phyloP scores from a whole-genome alignment of 257 asterid genomes.

The Cordia subcordata region DNA sequence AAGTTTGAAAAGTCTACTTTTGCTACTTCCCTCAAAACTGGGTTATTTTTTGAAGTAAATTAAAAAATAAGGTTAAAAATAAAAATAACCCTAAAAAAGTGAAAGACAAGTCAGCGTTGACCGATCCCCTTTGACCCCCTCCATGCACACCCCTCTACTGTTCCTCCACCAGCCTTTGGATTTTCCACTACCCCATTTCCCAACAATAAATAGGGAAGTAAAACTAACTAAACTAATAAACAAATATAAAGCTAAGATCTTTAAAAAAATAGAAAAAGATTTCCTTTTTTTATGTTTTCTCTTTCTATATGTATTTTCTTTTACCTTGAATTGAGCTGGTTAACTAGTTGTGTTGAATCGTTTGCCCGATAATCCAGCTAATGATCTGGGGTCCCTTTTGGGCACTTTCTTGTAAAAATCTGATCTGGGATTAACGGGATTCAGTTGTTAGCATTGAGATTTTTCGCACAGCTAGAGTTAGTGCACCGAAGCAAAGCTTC shows the following conservation, averaged over 20 bases:
- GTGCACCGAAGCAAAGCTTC: constrained; percentile 15
- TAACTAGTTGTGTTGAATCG: constrained; percentile 2
- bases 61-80: background rate
- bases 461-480: constrained; percentile 6
- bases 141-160: background rate
- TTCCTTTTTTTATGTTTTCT: background rate
- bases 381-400: constrained; percentile 26
- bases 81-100: too few species aligned
- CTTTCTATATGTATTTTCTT: background rate
- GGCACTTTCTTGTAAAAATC: constrained; percentile 19
- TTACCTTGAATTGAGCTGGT: background rate
- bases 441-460: constrained; percentile 10
- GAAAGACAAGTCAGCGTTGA: background rate
- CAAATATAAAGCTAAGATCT: background rate
- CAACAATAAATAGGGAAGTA: background rate
- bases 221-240: too few species aligned
- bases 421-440: constrained; percentile 27
- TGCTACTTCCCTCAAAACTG: too few species aligned
- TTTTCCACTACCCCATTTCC: background rate
- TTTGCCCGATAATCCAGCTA: constrained; percentile 14
- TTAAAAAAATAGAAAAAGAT: background rate
- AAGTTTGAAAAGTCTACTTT: too few species aligned
- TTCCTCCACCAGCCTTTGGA: background rate
- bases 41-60: too few species aligned
- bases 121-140: background rate